Conservation (phyloP, 257 asterid species). For the Coffea canephora region DNA sequence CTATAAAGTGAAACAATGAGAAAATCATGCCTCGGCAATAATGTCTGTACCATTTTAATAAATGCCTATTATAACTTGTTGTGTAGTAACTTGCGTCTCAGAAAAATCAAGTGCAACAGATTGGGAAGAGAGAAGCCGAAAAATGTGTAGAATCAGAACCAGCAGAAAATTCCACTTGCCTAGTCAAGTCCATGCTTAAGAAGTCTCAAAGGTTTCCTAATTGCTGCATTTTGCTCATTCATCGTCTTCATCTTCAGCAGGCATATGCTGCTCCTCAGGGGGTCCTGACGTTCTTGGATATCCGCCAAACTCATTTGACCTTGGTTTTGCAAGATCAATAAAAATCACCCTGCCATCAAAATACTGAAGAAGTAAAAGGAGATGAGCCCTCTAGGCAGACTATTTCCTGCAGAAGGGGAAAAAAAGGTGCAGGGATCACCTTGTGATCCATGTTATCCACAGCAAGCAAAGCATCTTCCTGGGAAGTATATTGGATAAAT, state of each 20-base stretch:
- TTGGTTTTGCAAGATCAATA: conserved; percentile 56
- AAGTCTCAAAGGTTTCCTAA: neutral
- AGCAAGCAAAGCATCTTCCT: conserved; percentile 57
- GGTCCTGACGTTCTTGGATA: conserved; percentile 51
- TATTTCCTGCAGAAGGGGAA: neutral
- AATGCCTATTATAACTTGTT: neutral
- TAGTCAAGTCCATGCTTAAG: neutral
- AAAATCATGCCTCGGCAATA: neutral
- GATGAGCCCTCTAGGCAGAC: neutral
- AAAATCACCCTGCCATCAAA: conserved; percentile 44
- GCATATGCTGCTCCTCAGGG: conserved; percentile 31
- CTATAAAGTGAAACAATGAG: neutral
- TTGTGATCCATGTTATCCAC: conserved; percentile 63
- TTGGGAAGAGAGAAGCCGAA: neutral
- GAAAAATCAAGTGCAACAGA: neutral
- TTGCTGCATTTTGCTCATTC: neutral
- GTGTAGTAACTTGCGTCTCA: conserved; percentile 2
- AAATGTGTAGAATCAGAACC: neutral
- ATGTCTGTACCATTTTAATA: neutral
- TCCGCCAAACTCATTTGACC: conserved; percentile 37
- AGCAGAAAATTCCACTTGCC: neutral
- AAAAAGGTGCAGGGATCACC: conserved; percentile 27
- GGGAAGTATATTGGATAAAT: conserved; percentile 57
- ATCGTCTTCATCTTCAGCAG: conserved; percentile 18
- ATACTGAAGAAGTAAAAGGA: conserved; percentile 29